These are phyloP conservation scores for Handroanthus guayacan DNA, from an alignment of 257 asterid genomes.

Conservation along the genomic window DNA sequence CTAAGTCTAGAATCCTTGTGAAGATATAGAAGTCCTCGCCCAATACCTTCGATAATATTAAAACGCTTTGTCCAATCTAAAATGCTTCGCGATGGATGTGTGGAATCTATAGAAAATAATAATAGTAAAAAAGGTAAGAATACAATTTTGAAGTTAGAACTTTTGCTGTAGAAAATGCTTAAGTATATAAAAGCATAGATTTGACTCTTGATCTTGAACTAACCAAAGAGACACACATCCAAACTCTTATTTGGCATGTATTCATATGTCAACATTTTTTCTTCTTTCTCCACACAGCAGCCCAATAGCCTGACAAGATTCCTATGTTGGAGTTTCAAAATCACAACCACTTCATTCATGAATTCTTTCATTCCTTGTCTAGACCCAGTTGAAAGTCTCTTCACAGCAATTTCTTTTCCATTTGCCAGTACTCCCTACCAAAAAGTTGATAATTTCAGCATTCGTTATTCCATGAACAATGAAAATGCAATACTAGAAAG, in stretches of 20 bases:
- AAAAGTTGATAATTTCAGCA: neutral
- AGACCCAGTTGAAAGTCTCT: constrained; percentile 43
- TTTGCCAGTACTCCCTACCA: constrained; percentile 43
- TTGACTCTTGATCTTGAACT: neutral
- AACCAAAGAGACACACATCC: constrained; percentile 43
- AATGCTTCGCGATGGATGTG: constrained; percentile 12
- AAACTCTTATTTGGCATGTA: constrained; percentile 52
- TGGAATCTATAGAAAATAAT: neutral
- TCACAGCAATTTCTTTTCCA: constrained; percentile 37
- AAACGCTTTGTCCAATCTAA: constrained; percentile 46
- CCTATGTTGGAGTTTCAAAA: constrained; percentile 50
- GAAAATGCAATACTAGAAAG: neutral
- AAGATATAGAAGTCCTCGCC: constrained; percentile 49
- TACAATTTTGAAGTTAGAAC: neutral
- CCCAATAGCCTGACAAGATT: constrained; percentile 58
- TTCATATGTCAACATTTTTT: constrained; percentile 53
- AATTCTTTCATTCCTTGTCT: constrained; percentile 52
- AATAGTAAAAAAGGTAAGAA: neutral
- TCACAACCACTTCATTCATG: constrained; percentile 53
- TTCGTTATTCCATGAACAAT: neutral
- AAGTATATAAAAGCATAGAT: neutral
- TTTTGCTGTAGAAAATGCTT: neutral
- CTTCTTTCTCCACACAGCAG: constrained; percentile 50
- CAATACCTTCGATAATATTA: constrained; percentile 46
- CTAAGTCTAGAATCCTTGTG: constrained; percentile 51